These are phyloP conservation scores for Fulvia fulva DNA, from an alignment of 2,329 filamentous ascomycete genomes.

Conservation along the genomic window DNA sequence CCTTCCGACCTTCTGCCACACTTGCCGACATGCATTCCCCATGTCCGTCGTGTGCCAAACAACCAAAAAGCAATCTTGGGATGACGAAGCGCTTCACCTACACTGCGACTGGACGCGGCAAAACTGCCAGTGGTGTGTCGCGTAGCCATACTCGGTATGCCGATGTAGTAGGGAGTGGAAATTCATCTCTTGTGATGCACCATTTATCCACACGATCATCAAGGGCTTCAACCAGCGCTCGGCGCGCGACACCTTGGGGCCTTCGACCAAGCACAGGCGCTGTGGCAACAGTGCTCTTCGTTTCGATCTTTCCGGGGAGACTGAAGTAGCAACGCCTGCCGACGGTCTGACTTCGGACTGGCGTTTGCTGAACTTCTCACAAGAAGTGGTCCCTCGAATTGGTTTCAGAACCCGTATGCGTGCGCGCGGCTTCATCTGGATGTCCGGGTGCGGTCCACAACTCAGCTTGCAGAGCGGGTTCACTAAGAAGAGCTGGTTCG, in stretches of 20 bases:
- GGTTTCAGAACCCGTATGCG: background rate
- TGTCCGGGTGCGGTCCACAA: background rate
- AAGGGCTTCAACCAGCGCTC: background rate
- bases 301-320: background rate
- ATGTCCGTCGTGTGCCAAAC: background rate
- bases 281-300: background rate
- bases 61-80: constrained; percentile 9
- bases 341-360: background rate
- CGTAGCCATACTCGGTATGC: background rate
- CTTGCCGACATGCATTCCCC: constrained; percentile 5
- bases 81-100: background rate
- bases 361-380: background rate
- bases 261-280: background rate
- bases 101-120: background rate
- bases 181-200: background rate
- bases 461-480: too few species aligned
- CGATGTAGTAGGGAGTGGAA: background rate
- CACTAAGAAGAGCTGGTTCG: background rate
- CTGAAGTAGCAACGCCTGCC: background rate
- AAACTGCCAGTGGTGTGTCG: background rate
- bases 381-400: background rate
- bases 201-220: background rate
- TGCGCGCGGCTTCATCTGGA: background rate
- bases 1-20: constrained; percentile 2
- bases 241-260: background rate